A percentile compares a stretch with the other conserved stretches of the same genome.
Evolutionary conservation across 257 asterid species (phyloP).

Genomic region (Osmanthus fragrans): DNA sequence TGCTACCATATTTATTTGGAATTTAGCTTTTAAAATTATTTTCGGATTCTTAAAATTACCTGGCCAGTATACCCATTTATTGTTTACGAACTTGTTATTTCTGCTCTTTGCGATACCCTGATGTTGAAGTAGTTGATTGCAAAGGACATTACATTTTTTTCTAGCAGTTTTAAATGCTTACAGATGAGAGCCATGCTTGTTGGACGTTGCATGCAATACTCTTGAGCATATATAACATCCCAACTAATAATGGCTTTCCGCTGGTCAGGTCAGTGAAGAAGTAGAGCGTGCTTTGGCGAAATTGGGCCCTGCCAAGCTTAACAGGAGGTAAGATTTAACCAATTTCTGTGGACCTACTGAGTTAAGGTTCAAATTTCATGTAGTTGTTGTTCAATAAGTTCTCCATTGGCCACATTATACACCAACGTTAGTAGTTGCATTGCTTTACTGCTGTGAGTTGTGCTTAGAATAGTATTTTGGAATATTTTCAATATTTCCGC

Average conservation of each 20-base stretch:
- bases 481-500: neutral
- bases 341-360: neutral
- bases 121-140: neutral
- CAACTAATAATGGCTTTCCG: constrained; percentile 13
- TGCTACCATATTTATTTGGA: no score
- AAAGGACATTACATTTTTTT: no score
- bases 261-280: constrained; percentile 91
- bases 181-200: neutral
- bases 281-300: constrained; percentile 97
- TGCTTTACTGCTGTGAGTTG: constrained; percentile 18
- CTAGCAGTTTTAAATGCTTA: neutral
- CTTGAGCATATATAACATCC: neutral
- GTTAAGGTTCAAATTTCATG: constrained; percentile 7
- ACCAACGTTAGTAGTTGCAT: neutral
- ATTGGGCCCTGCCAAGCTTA: constrained; percentile 70
- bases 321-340: constrained; percentile 56
- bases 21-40: neutral
- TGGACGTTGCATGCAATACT: neutral
- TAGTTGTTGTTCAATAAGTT: neutral
- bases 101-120: neutral
- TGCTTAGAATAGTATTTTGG: neutral
- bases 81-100: neutral
- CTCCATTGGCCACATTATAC: neutral
- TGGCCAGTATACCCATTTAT: no score
- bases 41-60: neutral